These are phyloP conservation scores for Ceratocystis diversiconidia DNA, from an alignment of 2,329 filamentous ascomycete genomes.

Conservation along the genomic window DNA sequence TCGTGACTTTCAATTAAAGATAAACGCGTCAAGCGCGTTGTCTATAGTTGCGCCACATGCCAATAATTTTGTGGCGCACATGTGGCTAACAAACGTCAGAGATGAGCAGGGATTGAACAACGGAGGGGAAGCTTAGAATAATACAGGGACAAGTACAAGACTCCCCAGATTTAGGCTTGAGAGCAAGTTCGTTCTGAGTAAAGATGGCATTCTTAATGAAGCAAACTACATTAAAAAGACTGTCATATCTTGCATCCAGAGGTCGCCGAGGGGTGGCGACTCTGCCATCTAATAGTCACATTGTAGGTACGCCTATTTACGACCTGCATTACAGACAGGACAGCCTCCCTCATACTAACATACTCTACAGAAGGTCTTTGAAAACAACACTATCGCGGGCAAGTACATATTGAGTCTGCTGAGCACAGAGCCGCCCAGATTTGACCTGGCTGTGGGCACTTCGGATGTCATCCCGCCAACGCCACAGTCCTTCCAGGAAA, in stretches of 20 bases:
- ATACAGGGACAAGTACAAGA: background rate
- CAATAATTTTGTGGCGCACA: background rate
- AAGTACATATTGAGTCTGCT: slow-evolving; percentile 46
- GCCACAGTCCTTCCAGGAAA: slow-evolving; percentile 44
- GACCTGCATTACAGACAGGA: background rate
- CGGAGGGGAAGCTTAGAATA: background rate
- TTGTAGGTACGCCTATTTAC: slow-evolving; percentile 30
- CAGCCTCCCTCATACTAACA: background rate
- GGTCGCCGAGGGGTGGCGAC: slow-evolving; percentile 28
- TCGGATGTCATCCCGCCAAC: slow-evolving; percentile 46
- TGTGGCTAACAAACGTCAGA: slow-evolving; percentile 11
- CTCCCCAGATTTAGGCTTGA: background rate
- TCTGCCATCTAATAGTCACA: slow-evolving; percentile 37
- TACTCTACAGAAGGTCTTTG: slow-evolving; percentile 42
- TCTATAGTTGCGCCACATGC: slow-evolving; percentile 2
- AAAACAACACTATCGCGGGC: slow-evolving; percentile 31
- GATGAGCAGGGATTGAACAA: background rate
- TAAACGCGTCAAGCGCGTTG: slow-evolving; percentile 12
- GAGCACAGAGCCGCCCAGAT: slow-evolving; percentile 40
- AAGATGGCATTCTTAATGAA: slow-evolving; percentile 5
- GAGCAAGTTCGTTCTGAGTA: background rate
- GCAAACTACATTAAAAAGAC: background rate
- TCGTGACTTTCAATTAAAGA: slow-evolving; percentile 13
- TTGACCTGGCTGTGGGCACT: slow-evolving; percentile 43
- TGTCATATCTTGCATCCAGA: background rate